Base-by-base conservation (phyloP, 1,139 yeast genomes). In the Magnusiomyces sp. region DNA sequence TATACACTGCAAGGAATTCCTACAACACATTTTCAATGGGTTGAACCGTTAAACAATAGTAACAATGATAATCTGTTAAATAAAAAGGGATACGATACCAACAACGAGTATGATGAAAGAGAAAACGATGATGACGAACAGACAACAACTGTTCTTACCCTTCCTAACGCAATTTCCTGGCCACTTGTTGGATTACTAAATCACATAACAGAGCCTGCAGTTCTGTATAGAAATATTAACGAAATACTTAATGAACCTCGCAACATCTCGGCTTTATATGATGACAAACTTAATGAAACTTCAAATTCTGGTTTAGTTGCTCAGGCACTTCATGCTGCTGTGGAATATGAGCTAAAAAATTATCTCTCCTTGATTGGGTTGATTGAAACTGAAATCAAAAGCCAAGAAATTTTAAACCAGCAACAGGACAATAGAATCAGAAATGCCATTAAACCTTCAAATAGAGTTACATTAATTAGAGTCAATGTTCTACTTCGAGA, bases 1-100 rank as follows among this genome's bases (percentile, higher is more conserved):
- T 89, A 77, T 62, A 77, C 87, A 0, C 66, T 90, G 33, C 73
- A 83, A 23, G 97, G 95, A 0, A 74, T 86, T 6, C 83, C 85
- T 44, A 81, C 95, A 1, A 75, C 74, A 40, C 59, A 79, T 41
- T 76, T 88, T 47, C 73, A 77, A 1, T 76, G 83, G 65, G 59
- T 59, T 5, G 64, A 65, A 5, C 58, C 62, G 13, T 66, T 69
- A 6, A 44, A 39, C 13, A 13, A 39, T 14, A 39, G 16, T 3
- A 20, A 10, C n/a, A 27, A 19, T 17, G 38, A 34, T n/a, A 9
- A 34, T 4, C 4, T n/a, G 7, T 5, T n/a, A 16, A 9, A 34
- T 5, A 9, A 9, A 16, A 16, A 16, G 10, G 31, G 31, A 17
- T 23, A 20, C 7, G n/a, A 5, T 23, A 23, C 4, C 29, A 23